phyloP scores from a whole-genome alignment of 2,329 filamentous ascomycete genomes.

The Botrytis medusae region DNA sequence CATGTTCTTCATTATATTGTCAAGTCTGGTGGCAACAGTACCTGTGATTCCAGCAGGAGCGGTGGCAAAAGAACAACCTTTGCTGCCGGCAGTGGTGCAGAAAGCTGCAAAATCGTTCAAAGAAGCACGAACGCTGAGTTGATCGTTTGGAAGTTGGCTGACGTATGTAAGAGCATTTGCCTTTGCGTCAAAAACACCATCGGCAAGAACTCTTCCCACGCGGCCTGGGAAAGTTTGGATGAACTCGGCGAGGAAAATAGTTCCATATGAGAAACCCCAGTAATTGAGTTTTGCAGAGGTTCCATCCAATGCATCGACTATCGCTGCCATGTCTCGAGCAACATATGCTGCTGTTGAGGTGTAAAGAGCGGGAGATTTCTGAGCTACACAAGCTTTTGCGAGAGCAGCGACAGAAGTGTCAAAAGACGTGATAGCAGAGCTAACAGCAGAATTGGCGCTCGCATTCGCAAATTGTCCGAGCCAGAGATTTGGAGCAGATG shows the following conservation, averaged over 20 bases:
- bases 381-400: slow-evolving; percentile 24
- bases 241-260: slow-evolving; percentile 45
- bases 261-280: slow-evolving; percentile 52
- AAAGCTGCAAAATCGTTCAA: slow-evolving; percentile 26
- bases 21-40: neutral
- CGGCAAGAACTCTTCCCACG: slow-evolving; percentile 44
- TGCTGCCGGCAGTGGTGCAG: slow-evolving; percentile 21
- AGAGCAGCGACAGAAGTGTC: slow-evolving; percentile 23
- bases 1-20: neutral
- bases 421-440: slow-evolving; percentile 16
- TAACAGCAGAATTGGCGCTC: slow-evolving; percentile 10
- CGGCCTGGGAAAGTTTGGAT: slow-evolving; percentile 45
- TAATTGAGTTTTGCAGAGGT: slow-evolving; percentile 43
- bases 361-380: slow-evolving; percentile 26
- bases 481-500: slow-evolving; percentile 26
- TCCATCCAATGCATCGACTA: slow-evolving; percentile 21
- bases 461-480: slow-evolving; percentile 24
- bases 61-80: slow-evolving; percentile 19
- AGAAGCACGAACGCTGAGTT: slow-evolving; percentile 22
- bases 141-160: slow-evolving; percentile 26
- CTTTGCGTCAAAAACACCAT: slow-evolving; percentile 35
- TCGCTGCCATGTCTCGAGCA: slow-evolving; percentile 28
- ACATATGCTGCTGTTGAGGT: slow-evolving; percentile 28
- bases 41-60: neutral
- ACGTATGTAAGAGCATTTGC: slow-evolving; percentile 42